Conservation (phyloP, 495 filamentous ascomycete species). For the Parachaetomium inaequale region DNA sequence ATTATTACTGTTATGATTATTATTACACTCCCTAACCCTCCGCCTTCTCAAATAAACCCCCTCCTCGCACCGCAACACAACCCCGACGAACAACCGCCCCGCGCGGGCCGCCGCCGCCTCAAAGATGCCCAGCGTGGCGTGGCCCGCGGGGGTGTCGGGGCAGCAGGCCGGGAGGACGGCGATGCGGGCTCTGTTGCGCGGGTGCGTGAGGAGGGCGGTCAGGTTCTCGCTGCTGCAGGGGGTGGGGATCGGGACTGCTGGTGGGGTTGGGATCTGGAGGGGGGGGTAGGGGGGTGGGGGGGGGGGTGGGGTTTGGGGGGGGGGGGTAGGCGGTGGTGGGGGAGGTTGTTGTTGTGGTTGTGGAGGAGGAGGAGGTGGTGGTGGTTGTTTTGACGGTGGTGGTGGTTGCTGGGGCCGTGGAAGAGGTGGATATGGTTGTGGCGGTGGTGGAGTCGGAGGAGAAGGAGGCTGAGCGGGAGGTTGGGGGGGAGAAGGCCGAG, state of each 20-base stretch:
- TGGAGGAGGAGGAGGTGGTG: neutral
- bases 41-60: neutral
- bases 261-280: neutral
- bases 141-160: conserved; percentile 24
- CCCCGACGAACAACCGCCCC: conserved; percentile 23
- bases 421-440: neutral
- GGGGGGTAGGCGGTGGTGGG: neutral
- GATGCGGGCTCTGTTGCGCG: conserved; percentile 16
- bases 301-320: neutral
- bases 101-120: conserved; percentile 16
- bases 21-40: neutral
- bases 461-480: conserved; percentile 15
- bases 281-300: neutral
- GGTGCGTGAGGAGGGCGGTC: conserved; percentile 18
- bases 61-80: conserved; percentile 20
- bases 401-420: neutral
- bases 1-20: no score
- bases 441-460: neutral
- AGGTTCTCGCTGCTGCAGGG: conserved; percentile 21
- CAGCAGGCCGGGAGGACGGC: conserved; percentile 23
- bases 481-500: neutral
- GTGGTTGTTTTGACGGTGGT: neutral
- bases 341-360: neutral
- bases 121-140: conserved; percentile 16
- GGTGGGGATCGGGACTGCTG: neutral